Evolutionary conservation across 1,139 yeast species (phyloP), one percentile per base, ranked within the genome.

Genomic region (Protomyces macrosporus): DNA sequence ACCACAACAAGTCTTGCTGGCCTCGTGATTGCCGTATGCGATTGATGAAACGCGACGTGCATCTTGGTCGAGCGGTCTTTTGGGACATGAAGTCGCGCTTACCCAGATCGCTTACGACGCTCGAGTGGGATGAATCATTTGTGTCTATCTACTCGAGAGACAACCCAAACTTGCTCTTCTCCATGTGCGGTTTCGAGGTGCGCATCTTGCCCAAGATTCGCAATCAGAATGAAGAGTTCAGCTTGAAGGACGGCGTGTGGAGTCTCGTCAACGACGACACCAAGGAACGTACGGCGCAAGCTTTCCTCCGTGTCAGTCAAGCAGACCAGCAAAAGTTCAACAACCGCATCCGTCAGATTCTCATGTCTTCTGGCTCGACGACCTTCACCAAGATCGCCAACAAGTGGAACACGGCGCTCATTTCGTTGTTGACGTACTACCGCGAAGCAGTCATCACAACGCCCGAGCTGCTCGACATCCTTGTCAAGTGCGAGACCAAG

Each of bases 141-240:
- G 90, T 90, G 0, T 89, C 97, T 0, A 97, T 95, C 0, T 93
- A 91, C 74, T 88, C 97, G 7, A 82, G 82, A 64, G 96, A 91
- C 67, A 95, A 95, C 72, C 91, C 97, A 10, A 95, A 93, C 69
- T 73, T 93, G 66, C 76, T 93, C 53, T 90, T 93, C 71, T 82
- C 93, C 0, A 88, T 95, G 95, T 87, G 95, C 74, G 98, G 98
- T 0, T 95, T 95, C 77, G 98, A 95, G 71, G 87, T 93, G 0
- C 79, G 98, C 63, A 86, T 95, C 39, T 73, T 90, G 57, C 98
- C 99, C 1, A 89, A 84, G 71, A 69, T 76, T 45, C 80, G 97
- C 68, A 72, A 71, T 30, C 85, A 81, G 33, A 75, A 75, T 6
- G 73, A 78, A 3, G 74, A 71, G 23, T 57, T 70, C 10, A 71